Percentiles rank a stretch among this genome's conserved stretches.
Evolutionary conservation across 176 grass and related monocot genomes (phyloP).

Genomic region (Otatea glauca): DNA sequence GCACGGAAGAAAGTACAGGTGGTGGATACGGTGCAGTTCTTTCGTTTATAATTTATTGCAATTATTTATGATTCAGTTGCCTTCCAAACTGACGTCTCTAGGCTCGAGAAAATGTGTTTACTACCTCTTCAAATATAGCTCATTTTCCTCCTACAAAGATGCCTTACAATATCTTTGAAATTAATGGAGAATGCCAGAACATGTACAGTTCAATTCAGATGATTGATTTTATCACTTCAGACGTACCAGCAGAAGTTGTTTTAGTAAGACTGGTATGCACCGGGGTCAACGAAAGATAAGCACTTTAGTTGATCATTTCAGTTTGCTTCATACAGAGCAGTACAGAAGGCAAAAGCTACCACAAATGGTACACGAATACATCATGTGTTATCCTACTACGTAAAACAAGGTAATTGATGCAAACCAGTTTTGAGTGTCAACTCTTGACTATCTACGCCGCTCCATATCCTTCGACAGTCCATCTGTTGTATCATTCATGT

Average conservation of each 20-base stretch:
- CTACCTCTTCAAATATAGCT: background rate
- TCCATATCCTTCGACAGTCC: background rate
- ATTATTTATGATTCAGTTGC: background rate
- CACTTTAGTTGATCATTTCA: background rate
- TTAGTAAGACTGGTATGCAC: background rate
- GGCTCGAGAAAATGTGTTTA: background rate
- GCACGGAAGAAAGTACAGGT: background rate
- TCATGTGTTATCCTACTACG: background rate
- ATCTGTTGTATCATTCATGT: background rate
- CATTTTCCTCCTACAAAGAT: background rate
- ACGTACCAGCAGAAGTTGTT: background rate
- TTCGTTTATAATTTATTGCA: background rate
- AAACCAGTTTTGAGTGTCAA: background rate
- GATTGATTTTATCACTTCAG: background rate
- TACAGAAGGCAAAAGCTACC: slow-evolving; percentile 10
- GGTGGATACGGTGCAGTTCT: background rate
- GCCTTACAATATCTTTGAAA: background rate
- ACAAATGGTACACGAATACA: background rate
- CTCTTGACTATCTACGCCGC: background rate
- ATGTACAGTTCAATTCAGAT: background rate
- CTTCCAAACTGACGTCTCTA: background rate
- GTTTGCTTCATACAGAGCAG: background rate
- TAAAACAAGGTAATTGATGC: background rate
- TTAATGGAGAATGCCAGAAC: background rate
- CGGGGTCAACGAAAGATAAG: background rate